Conservation (phyloP, 768 basidiomycete species). For the Baorangia bicolor region DNA sequence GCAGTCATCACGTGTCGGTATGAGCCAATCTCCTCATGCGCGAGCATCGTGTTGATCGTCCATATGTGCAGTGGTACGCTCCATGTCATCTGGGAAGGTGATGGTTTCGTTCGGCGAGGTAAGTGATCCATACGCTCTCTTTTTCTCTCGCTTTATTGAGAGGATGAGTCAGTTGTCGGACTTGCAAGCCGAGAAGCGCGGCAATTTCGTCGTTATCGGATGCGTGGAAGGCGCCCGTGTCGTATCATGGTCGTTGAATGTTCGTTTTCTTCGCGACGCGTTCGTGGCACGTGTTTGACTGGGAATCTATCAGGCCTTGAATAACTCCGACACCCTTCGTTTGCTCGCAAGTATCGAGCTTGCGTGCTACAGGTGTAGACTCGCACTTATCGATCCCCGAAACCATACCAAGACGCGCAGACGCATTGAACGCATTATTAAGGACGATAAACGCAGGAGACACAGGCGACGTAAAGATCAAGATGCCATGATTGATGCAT, state of each 20-base stretch:
- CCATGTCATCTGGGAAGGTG: constrained; percentile 63
- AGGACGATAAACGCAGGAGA: constrained; percentile 77
- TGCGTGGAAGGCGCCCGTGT: constrained; percentile 73
- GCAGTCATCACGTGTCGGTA: constrained; percentile 80
- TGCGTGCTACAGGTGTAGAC: constrained; percentile 76
- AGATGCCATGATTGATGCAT: constrained; percentile 78
- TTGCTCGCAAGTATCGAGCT: constrained; percentile 82
- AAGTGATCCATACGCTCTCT: constrained; percentile 17
- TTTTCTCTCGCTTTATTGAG: neutral
- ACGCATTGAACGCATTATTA: constrained; percentile 77
- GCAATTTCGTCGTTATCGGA: constrained; percentile 83
- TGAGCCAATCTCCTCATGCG: constrained; percentile 27
- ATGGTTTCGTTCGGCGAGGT: constrained; percentile 73
- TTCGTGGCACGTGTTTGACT: constrained; percentile 10
- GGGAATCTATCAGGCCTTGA: constrained; percentile 56
- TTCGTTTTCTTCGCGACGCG: constrained; percentile 34
- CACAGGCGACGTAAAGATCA: constrained; percentile 84
- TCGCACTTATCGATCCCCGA: constrained; percentile 66
- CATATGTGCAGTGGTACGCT: constrained; percentile 33
- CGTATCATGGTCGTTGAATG: constrained; percentile 84
- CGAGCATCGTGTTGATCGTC: constrained; percentile 6
- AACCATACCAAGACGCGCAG: constrained; percentile 62
- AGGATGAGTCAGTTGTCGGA: constrained; percentile 50
- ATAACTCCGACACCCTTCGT: constrained; percentile 79
- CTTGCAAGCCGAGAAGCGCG: constrained; percentile 82